Evolutionary conservation across 2,329 filamentous ascomycete genomes (phyloP).

Genomic region (Fusarium sp.): DNA sequence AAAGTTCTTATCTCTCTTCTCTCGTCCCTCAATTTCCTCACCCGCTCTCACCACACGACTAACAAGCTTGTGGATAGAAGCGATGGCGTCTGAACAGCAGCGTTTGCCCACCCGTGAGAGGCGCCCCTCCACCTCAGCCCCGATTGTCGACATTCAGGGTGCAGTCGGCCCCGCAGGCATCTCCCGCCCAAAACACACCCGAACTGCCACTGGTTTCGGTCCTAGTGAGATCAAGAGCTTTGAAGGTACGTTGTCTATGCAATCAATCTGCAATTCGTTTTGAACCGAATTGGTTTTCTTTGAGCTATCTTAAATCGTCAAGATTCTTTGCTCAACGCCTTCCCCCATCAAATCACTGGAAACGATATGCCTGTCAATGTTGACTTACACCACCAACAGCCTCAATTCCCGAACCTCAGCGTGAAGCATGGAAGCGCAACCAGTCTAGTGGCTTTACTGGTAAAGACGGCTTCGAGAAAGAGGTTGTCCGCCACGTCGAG

Average conservation of each 20-base stretch:
- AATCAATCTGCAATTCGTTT: background rate
- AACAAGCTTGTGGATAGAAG: slow-evolving; percentile 31
- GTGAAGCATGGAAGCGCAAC: slow-evolving; percentile 79
- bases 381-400: slow-evolving; percentile 55
- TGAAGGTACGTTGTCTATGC: slow-evolving; percentile 70
- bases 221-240: slow-evolving; percentile 92
- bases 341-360: background rate
- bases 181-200: slow-evolving; percentile 92
- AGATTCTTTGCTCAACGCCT: background rate
- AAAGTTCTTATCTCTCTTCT: slow-evolving; percentile 19
- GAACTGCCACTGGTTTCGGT: slow-evolving; percentile 95
- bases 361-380: background rate
- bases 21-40: slow-evolving; percentile 4
- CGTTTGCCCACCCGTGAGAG: slow-evolving; percentile 74
- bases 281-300: background rate
- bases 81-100: slow-evolving; percentile 52
- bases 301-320: background rate
- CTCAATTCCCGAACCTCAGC: slow-evolving; percentile 87
- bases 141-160: slow-evolving; percentile 87
- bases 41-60: slow-evolving; percentile 24
- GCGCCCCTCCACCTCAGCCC: slow-evolving; percentile 82
- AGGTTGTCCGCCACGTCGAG: slow-evolving; percentile 94
- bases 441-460: slow-evolving; percentile 76
- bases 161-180: slow-evolving; percentile 88
- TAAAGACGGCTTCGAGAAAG: slow-evolving; percentile 86